Conservation (phyloP, 1,284 basidiomycete species). For the Rhodotorula mucilaginosa region DNA sequence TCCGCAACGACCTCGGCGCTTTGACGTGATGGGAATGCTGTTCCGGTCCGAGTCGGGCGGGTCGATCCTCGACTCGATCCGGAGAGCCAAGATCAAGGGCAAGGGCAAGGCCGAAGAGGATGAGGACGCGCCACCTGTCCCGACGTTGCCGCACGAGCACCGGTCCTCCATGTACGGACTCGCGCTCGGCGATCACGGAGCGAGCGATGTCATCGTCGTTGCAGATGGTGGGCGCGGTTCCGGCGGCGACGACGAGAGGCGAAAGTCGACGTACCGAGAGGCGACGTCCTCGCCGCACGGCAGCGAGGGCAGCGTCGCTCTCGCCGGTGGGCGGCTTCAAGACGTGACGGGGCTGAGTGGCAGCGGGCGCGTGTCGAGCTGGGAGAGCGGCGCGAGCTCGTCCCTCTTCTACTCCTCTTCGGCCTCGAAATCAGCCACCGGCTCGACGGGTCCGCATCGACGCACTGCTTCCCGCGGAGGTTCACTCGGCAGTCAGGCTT, state of each 20-base stretch:
- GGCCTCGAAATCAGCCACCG: conserved; percentile 2
- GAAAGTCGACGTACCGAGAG: conserved; percentile 13
- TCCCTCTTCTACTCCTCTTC: conserved; percentile 42
- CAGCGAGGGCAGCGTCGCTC: not conserved
- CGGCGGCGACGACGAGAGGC: not conserved
- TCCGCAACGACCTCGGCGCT: conserved; percentile 23
- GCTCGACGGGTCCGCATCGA: conserved; percentile 11
- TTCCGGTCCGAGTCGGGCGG: conserved; percentile 19
- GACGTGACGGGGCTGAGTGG: not conserved
- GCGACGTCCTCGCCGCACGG: not conserved
- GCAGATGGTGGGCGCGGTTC: conserved; percentile 16
- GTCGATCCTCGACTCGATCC: conserved; percentile 6
- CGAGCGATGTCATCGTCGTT: conserved; percentile 30
- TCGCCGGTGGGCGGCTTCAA: not conserved
- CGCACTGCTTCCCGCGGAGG: conserved; percentile 12
- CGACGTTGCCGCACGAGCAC: conserved; percentile 10
- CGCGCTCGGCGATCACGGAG: conserved; percentile 19
- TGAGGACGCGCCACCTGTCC: conserved; percentile 8
- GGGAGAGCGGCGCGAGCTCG: conserved; percentile 40
- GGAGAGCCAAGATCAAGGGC: conserved; percentile 6
- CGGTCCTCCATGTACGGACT: conserved; percentile 21
- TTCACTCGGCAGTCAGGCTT: not conserved
- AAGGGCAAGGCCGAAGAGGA: conserved; percentile 1
- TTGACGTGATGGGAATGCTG: conserved; percentile 40
- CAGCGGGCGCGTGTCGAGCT: conserved; percentile 32